These are phyloP conservation scores for Penicillium paneum DNA, from an alignment of 2,329 filamentous ascomycete species.

Conservation along the genomic window DNA sequence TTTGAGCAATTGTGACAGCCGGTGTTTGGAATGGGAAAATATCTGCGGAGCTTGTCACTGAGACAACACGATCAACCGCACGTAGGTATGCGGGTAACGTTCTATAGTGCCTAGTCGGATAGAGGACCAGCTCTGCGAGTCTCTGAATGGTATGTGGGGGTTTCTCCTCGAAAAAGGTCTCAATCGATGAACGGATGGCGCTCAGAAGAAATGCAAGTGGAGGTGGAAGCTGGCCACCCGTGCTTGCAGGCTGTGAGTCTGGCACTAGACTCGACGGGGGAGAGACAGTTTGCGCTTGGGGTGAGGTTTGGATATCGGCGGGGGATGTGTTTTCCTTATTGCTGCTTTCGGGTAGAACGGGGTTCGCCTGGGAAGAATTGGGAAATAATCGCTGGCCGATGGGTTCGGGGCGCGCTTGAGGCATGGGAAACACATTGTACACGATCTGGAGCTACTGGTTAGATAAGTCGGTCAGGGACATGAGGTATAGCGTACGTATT, in stretches of 20 bases:
- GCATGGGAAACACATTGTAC: conserved; percentile 70
- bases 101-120: conserved; percentile 74
- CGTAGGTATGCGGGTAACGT: conserved; percentile 81
- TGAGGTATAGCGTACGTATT: conserved; percentile 51
- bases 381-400: conserved; percentile 22
- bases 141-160: conserved; percentile 93
- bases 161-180: conserved; percentile 63
- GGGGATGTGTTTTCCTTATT: conserved; percentile 40
- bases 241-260: conserved; percentile 44
- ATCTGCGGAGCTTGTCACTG: conserved; percentile 77
- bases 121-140: conserved; percentile 77
- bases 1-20: conserved; percentile 16
- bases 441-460: conserved; percentile 59
- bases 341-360: conserved; percentile 31
- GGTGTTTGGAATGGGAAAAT: conserved; percentile 69
- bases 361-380: conserved; percentile 26
- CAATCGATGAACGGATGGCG: conserved; percentile 60
- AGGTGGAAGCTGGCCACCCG: conserved; percentile 55
- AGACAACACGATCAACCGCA: conserved; percentile 84
- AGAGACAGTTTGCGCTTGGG: conserved; percentile 39
- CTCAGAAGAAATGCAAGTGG: conserved; percentile 62
- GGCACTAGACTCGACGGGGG: conserved; percentile 41
- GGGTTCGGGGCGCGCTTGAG: conserved; percentile 48
- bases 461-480: background rate
- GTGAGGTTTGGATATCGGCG: conserved; percentile 29